A percentile compares a stretch with the other conserved stretches of the same genome.
These are phyloP conservation scores for Avena eriantha DNA, from an alignment of 176 grass and related monocot species.

Conservation along the genomic window DNA sequence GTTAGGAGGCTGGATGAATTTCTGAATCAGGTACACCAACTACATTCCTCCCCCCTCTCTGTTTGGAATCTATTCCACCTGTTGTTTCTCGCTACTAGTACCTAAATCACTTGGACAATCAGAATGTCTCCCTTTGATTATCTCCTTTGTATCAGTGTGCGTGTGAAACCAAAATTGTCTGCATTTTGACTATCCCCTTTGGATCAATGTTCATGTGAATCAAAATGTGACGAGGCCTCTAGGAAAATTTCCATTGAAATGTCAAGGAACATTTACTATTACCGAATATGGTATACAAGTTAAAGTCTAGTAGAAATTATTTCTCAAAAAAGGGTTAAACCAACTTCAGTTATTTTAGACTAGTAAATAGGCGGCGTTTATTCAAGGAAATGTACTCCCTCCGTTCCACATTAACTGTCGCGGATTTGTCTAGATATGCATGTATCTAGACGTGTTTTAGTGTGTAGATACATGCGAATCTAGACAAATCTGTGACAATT, in stretches of 20 bases:
- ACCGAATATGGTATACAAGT: background rate
- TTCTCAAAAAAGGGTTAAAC: constrained; percentile 8
- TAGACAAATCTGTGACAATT: too few species aligned
- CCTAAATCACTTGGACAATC: constrained; percentile 8
- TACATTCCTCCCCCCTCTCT: background rate
- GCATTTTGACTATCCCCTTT: background rate
- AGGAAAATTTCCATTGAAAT: background rate
- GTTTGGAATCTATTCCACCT: background rate
- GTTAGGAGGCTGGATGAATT: constrained; percentile 95
- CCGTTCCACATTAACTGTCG: too few species aligned
- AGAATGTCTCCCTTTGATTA: constrained; percentile 10
- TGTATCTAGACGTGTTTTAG: too few species aligned
- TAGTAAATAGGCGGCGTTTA: constrained; percentile 1
- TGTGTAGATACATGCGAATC: too few species aligned
- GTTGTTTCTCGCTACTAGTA: background rate
- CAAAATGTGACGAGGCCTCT: background rate
- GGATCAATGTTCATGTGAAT: too few species aligned
- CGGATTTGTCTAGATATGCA: too few species aligned
- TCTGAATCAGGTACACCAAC: constrained; percentile 85
- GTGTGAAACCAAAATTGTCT: background rate
- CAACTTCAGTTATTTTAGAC: background rate
- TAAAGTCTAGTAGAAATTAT: constrained; percentile 5
- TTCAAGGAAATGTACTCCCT: background rate
- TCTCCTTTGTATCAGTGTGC: background rate
- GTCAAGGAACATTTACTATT: background rate